Conservation (phyloP, 2,329 filamentous ascomycete genomes). For the Talaromyces sp. region DNA sequence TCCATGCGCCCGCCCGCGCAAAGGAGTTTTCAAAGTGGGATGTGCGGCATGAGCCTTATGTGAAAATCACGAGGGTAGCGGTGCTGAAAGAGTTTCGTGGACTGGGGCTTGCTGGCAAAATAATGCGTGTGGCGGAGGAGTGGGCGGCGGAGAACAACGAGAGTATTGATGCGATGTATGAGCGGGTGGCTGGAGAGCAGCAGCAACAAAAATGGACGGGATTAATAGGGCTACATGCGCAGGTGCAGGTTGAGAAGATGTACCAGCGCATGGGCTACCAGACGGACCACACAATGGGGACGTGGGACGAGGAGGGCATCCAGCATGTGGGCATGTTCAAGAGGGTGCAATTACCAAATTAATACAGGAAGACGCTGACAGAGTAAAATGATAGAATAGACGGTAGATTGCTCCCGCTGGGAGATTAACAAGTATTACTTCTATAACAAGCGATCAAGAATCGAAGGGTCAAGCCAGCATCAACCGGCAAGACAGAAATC, state of each 20-base stretch:
- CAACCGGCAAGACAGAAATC: not conserved
- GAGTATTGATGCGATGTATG: conserved; percentile 31
- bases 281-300: conserved; percentile 65
- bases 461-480: not conserved
- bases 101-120: conserved; percentile 55
- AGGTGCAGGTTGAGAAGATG: conserved; percentile 56
- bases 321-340: conserved; percentile 80
- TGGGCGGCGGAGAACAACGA: conserved; percentile 61
- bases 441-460: not conserved
- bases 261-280: conserved; percentile 71
- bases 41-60: conserved; percentile 62
- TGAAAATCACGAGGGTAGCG: conserved; percentile 75
- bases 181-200: conserved; percentile 38
- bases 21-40: conserved; percentile 32
- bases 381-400: not conserved
- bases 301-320: conserved; percentile 80
- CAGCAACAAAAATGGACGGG: conserved; percentile 59
- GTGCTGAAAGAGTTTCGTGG: conserved; percentile 62
- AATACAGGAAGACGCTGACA: not conserved
- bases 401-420: not conserved
- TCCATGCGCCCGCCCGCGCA: conserved; percentile 19
- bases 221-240: conserved; percentile 72
- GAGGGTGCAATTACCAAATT: conserved; percentile 20
- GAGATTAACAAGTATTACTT: not conserved
- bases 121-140: conserved; percentile 62